Conservation (phyloP, 2,329 filamentous ascomycete species). For the Trichophyton mentagrophytes region DNA sequence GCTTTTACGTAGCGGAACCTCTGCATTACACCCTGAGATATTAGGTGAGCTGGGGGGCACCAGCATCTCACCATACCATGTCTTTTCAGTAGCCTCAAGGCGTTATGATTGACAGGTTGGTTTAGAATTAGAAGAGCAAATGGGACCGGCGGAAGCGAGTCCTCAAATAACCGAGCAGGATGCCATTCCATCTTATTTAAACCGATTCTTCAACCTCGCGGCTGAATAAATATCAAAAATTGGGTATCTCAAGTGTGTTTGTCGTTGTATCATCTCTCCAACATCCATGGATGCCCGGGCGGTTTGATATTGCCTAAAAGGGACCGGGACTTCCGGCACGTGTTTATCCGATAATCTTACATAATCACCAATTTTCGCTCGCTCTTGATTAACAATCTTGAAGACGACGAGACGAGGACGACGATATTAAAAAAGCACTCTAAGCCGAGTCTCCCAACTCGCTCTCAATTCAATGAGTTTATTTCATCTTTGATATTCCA, state of each 20-base stretch:
- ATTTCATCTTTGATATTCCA: not conserved
- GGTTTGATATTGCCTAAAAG: conserved; percentile 1
- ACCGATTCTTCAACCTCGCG: not conserved
- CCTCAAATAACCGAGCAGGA: conserved; percentile 30
- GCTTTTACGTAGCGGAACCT: not conserved
- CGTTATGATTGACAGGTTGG: conserved; percentile 42
- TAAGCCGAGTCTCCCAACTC: not conserved
- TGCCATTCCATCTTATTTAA: conserved; percentile 25
- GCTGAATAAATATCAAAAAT: not conserved
- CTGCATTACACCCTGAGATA: not conserved
- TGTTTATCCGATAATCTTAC: not conserved
- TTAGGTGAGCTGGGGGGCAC: not conserved
- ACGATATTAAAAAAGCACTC: not conserved
- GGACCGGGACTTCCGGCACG: not conserved
- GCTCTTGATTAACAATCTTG: conserved; percentile 3
- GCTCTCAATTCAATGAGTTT: not conserved
- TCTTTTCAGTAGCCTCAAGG: conserved; percentile 26
- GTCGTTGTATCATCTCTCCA: not conserved
- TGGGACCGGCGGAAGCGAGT: conserved; percentile 17
- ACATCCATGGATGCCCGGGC: too few species aligned
- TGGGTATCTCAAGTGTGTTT: not conserved
- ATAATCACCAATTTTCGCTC: conserved; percentile 4
- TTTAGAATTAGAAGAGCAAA: conserved; percentile 49
- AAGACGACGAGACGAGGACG: not conserved
- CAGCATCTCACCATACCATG: conserved; percentile 19